Percentiles rank a stretch among this genome's conserved stretches.
These are phyloP conservation scores for Dendrobium chrysotoxum DNA, from an alignment of 106 monocot genomes.

Conservation along the genomic window DNA sequence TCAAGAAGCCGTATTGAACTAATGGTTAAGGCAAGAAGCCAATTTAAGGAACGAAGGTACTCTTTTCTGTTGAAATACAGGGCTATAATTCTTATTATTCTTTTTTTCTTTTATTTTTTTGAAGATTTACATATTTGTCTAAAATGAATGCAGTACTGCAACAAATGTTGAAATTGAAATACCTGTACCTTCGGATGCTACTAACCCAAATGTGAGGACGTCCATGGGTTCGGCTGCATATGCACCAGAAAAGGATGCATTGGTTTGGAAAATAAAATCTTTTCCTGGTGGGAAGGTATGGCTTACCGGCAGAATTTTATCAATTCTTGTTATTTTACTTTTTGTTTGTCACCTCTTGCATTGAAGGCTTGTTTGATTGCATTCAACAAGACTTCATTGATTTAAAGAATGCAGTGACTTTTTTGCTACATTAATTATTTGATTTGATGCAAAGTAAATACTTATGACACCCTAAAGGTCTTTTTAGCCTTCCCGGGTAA, in stretches of 20 bases:
- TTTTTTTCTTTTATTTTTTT: not conserved
- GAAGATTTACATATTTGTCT: conserved; percentile 7
- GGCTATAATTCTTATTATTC: not conserved
- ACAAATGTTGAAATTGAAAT: conserved; percentile 94
- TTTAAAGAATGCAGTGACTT: not conserved
- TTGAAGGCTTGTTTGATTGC: too few relatives aligned
- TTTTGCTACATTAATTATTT: not conserved
- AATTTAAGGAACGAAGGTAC: conserved; percentile 96
- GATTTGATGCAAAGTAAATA: too few relatives aligned
- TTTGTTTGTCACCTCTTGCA: not conserved
- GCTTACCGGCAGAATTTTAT: not conserved
- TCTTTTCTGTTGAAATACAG: not conserved
- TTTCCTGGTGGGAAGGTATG: conserved; percentile 94
- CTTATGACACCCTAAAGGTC: not conserved
- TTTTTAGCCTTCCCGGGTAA: not conserved
- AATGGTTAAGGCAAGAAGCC: conserved; percentile 90
- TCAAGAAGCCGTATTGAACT: conserved; percentile 96
- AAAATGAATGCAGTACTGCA: conserved; percentile 56
- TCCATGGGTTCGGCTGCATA: conserved; percentile 97
- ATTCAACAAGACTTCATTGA: too few relatives aligned
- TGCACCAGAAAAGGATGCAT: conserved; percentile 90
- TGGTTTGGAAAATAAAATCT: conserved; percentile 97
- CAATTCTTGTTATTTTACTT: not conserved
- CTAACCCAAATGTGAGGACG: conserved; percentile 79
- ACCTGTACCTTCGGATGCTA: conserved; percentile 84